phyloP scores from a whole-genome alignment of 2,329 filamentous ascomycete species.

The Aspergillus terreus region DNA sequence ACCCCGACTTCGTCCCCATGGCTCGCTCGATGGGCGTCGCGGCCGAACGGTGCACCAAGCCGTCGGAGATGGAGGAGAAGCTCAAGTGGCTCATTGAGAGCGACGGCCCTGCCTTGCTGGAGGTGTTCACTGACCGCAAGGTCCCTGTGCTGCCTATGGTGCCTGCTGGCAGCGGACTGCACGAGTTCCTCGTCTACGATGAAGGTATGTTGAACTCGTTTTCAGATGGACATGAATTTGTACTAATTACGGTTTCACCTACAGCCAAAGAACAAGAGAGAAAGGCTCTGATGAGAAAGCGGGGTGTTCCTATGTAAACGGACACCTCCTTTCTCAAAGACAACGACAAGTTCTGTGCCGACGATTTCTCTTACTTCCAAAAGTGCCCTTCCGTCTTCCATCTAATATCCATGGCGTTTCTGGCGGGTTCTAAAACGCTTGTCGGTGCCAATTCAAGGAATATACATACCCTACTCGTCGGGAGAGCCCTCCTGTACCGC shows the following conservation, averaged over 20 bases:
- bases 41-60: conserved; percentile 66
- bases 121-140: conserved; percentile 81
- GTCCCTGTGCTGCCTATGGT: conserved; percentile 95
- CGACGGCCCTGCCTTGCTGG: conserved; percentile 87
- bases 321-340: conserved; percentile 12
- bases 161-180: conserved; percentile 76
- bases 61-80: conserved; percentile 71
- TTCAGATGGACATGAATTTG: background rate
- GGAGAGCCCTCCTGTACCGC: no score
- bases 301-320: conserved; percentile 40
- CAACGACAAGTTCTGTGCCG: conserved; percentile 17
- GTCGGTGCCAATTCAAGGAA: conserved; percentile 14
- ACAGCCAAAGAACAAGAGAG: conserved; percentile 65
- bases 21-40: conserved; percentile 87
- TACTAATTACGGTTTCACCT: conserved; percentile 12
- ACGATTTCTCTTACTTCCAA: conserved; percentile 16
- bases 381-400: conserved; percentile 21
- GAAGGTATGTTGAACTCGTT: conserved; percentile 52
- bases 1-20: conserved; percentile 94
- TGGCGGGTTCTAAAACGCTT: conserved; percentile 36
- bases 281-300: conserved; percentile 63
- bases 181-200: conserved; percentile 91
- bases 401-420: conserved; percentile 42
- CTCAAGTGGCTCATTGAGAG: conserved; percentile 85
- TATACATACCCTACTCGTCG: background rate